phyloP scores from a whole-genome alignment of 2,329 filamentous ascomycete genomes.

The Stemphylium beticola region DNA sequence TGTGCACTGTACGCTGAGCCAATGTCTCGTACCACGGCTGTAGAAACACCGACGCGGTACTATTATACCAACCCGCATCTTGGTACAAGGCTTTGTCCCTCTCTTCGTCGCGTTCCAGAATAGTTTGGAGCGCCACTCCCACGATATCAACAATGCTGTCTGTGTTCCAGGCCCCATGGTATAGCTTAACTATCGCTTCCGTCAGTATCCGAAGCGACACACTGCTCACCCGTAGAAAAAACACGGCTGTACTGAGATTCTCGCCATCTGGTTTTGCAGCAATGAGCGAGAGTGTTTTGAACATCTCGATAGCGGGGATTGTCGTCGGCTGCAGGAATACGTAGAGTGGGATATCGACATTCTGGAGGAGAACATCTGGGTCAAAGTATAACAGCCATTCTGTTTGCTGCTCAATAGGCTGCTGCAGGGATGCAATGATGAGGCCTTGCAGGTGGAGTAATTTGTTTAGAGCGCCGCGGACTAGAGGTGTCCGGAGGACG shows the following conservation, averaged over 20 bases:
- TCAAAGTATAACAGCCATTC: constrained; percentile 38
- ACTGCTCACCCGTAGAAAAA: constrained; percentile 26
- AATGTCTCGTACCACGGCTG: neutral
- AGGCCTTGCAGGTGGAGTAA: constrained; percentile 34
- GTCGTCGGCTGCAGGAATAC: constrained; percentile 39
- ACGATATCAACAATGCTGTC: neutral
- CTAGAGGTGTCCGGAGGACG: constrained; percentile 42
- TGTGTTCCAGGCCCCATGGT: constrained; percentile 35
- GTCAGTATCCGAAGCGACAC: constrained; percentile 26
- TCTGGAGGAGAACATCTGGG: constrained; percentile 36
- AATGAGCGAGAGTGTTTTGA: constrained; percentile 33
- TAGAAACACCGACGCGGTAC: neutral
- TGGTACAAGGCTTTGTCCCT: constrained; percentile 1
- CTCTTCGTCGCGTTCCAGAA: neutral
- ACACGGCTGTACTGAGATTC: constrained; percentile 35
- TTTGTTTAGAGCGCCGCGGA: constrained; percentile 47
- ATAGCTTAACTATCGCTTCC: constrained; percentile 24
- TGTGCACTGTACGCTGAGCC: neutral
- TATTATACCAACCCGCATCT: constrained; percentile 5
- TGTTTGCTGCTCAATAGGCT: constrained; percentile 11
- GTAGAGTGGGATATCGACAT: constrained; percentile 36
- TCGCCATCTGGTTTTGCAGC: constrained; percentile 26
- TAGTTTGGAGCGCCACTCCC: neutral
- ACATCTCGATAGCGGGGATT: constrained; percentile 1
- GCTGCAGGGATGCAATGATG: constrained; percentile 32